Evolutionary conservation across 371 early-diverging fungal species (phyloP), one percentile per base, ranked within the genome.

Genomic region (Apophysomyces sp.): DNA sequence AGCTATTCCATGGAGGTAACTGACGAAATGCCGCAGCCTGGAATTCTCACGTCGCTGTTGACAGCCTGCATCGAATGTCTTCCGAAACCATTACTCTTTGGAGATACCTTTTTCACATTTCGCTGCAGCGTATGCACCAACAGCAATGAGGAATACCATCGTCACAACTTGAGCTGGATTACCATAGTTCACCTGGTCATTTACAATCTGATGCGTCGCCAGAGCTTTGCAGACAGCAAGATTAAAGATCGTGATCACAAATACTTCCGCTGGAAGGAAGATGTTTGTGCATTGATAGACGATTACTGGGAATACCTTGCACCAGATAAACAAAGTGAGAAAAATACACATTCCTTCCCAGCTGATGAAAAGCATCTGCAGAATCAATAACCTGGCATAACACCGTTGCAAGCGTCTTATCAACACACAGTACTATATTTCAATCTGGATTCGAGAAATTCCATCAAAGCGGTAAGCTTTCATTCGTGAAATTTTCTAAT

Each of bases 211-310:
- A 84, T 87, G 56, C 57, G 59, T 18, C 69, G 66, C n/a, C 69
- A 70, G 31, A 59, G 66, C n/a, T 34, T 76, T 6, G 61, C 62
- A 8, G 58, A 61, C 37, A 64, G 60, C 34, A 68, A 67, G 27
- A 41, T 58, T 7, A 73, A 74, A 18, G 78, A 88, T 54, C 82
- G 85, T 4, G 85, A 84, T 1, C 88, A 83, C 36, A 79, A 80
- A 58, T 93, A 84, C 66, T 90, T 93, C 72, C 81, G 89, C 12
- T 93, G 90, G 90, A 90, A 86, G 62, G 92, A 91, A 41, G 90
- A 91, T 59, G 87, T 94, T 3, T 93, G 94, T 75, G 80, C 80
- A 6, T 91, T 89, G 37, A 89, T 93, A 57, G 88, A 87, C 61
- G 82, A 83, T 4, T 77, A 92, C 57, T 94, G 94, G 94, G 84